These are phyloP conservation scores for Trichoderma lentiforme DNA, from an alignment of 2,329 filamentous ascomycete species.

Conservation along the genomic window DNA sequence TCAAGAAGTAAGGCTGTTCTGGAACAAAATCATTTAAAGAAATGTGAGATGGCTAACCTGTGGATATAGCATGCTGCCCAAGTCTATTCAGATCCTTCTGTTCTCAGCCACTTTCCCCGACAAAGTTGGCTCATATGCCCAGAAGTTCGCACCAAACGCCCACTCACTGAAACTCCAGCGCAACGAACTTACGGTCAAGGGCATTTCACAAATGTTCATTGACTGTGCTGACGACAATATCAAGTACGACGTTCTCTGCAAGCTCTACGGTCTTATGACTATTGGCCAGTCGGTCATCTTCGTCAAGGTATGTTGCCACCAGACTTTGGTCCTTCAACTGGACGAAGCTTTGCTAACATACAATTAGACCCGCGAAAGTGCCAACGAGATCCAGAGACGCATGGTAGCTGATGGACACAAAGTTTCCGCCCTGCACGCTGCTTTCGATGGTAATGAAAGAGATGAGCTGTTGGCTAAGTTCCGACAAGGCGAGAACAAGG, in stretches of 20 bases:
- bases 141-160: conserved; percentile 78
- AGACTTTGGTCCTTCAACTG: background rate
- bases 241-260: conserved; percentile 85
- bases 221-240: conserved; percentile 79
- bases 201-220: conserved; percentile 97
- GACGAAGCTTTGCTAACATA: conserved; percentile 22
- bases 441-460: conserved; percentile 77
- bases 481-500: conserved; percentile 82
- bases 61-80: conserved; percentile 63
- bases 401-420: conserved; percentile 90
- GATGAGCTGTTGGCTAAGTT: conserved; percentile 84
- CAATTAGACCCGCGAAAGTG: conserved; percentile 74
- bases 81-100: conserved; percentile 77
- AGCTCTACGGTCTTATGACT: conserved; percentile 93
- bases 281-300: conserved; percentile 98
- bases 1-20: conserved; percentile 62
- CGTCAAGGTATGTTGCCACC: conserved; percentile 62
- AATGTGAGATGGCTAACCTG: background rate
- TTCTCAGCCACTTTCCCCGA: conserved; percentile 94
- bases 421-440: conserved; percentile 85
- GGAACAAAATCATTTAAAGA: background rate
- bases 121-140: conserved; percentile 79
- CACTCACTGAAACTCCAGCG: conserved; percentile 85
- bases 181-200: conserved; percentile 90
- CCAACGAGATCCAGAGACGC: conserved; percentile 76